A percentile compares a stretch with the other conserved stretches of the same genome.
Evolutionary conservation across 2,329 filamentous ascomycete genomes (phyloP).

Genomic region (Microdochium paspali): DNA sequence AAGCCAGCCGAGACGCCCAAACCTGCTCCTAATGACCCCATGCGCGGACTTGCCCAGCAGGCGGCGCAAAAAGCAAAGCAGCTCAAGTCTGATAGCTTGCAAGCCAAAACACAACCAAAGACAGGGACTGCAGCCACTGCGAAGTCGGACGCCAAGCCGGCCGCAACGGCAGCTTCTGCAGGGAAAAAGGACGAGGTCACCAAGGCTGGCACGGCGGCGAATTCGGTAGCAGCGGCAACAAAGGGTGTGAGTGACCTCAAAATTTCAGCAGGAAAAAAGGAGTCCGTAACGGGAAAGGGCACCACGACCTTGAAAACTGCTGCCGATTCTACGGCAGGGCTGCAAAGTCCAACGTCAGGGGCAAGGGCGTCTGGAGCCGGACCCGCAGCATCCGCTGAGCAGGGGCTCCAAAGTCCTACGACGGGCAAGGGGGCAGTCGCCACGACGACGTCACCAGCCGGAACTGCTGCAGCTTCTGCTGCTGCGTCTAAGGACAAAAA

Average conservation of each 20-base stretch:
- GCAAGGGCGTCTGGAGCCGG: constrained; percentile 25
- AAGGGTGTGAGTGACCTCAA: constrained; percentile 7
- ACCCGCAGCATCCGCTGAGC: constrained; percentile 13
- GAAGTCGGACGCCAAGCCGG: constrained; percentile 16
- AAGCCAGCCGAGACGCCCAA: constrained; percentile 9
- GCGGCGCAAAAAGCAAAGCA: constrained; percentile 56
- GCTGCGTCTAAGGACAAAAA: constrained; percentile 14
- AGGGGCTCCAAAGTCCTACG: constrained; percentile 31
- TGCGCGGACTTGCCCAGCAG: constrained; percentile 53
- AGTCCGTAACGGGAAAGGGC: constrained; percentile 1
- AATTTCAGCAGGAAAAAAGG: not conserved
- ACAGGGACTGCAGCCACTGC: constrained; percentile 4
- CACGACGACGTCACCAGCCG: constrained; percentile 8
- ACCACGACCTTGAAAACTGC: constrained; percentile 3
- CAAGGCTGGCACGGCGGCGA: constrained; percentile 6
- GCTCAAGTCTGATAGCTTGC: constrained; percentile 40
- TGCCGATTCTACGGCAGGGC: constrained; percentile 19
- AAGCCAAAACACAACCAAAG: constrained; percentile 35
- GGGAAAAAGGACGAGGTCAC: constrained; percentile 6
- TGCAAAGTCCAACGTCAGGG: constrained; percentile 35
- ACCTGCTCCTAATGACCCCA: constrained; percentile 20
- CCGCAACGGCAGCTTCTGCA: constrained; percentile 3
- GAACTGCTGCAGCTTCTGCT: constrained; percentile 8
- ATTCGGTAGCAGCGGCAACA: constrained; percentile 5
- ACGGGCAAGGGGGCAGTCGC: constrained; percentile 31